These are phyloP conservation scores for Phytophthora pisi DNA, from an alignment of 352 stramenopile species.

Conservation along the genomic window DNA sequence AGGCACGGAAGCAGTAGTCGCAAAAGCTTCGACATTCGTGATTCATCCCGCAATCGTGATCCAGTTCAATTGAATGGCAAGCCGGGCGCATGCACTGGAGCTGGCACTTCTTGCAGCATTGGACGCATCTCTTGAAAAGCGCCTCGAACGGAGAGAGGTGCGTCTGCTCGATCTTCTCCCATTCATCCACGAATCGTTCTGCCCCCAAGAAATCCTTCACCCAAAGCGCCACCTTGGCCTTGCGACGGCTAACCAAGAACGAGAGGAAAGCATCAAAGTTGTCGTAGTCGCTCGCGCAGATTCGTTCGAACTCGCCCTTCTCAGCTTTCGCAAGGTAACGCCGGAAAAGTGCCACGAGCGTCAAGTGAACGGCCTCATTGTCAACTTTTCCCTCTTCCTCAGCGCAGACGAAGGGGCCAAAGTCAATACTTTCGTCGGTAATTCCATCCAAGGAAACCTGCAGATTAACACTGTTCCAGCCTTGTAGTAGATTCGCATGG, in stretches of 20 bases:
- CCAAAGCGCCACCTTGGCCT: neutral
- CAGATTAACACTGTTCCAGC: neutral
- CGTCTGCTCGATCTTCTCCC: neutral
- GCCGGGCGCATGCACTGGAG: neutral
- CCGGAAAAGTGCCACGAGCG: neutral
- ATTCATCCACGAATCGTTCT: neutral
- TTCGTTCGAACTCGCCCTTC: neutral
- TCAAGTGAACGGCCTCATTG: neutral
- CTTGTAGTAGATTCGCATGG: neutral
- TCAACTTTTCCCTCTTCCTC: neutral
- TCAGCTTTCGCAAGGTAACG: neutral
- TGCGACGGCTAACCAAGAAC: conserved; percentile 2
- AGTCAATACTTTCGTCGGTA: neutral
- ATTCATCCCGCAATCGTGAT: neutral
- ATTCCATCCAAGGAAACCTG: neutral
- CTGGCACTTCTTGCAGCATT: neutral
- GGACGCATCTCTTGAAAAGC: neutral
- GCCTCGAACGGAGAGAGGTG: neutral
- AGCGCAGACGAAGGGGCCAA: neutral
- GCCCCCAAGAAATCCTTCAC: neutral
- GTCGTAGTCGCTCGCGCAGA: neutral
- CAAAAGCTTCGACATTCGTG: conserved; percentile 1
- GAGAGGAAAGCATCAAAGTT: neutral
- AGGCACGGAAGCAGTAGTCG: neutral
- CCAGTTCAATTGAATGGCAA: neutral